Percentiles rank a stretch among this genome's conserved stretches.
Evolutionary conservation across 2,329 filamentous ascomycete species (phyloP).

Genomic region (Xylogone sp.): DNA sequence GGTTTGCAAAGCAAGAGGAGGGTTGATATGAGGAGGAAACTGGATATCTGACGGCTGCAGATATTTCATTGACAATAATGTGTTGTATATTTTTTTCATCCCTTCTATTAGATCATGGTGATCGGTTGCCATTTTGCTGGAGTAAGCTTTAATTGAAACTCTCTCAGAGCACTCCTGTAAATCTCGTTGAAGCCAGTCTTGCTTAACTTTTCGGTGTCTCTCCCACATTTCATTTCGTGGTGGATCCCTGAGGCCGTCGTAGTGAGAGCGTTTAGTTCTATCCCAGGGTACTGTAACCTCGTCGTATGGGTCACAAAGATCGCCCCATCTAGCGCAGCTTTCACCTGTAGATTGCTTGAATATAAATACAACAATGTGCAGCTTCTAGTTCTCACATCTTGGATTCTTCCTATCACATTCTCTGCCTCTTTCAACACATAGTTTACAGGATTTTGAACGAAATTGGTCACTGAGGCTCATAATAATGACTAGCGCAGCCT

Average conservation of each 20-base stretch:
- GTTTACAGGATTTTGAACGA: background rate
- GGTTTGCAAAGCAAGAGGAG: background rate
- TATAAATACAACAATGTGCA: background rate
- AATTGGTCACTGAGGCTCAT: no score
- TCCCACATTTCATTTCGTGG: background rate
- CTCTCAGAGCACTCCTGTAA: background rate
- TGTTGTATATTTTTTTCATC: background rate
- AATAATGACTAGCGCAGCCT: no score
- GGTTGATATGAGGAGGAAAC: background rate
- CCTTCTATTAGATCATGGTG: background rate
- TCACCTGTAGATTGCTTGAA: background rate
- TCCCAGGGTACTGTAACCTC: background rate
- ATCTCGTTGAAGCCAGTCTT: background rate
- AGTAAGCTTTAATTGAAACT: background rate
- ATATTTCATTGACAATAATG: background rate
- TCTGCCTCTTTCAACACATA: background rate
- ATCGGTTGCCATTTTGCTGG: background rate
- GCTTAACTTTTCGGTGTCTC: background rate
- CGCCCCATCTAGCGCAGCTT: background rate
- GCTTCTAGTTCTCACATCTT: background rate
- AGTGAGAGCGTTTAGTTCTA: background rate
- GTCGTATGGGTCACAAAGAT: background rate
- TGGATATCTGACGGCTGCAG: background rate
- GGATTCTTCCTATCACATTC: background rate
- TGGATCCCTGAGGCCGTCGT: background rate